These are phyloP conservation scores for Eimeria mitis DNA, from an alignment of 169 alveolate species.

Conservation along the genomic window DNA sequence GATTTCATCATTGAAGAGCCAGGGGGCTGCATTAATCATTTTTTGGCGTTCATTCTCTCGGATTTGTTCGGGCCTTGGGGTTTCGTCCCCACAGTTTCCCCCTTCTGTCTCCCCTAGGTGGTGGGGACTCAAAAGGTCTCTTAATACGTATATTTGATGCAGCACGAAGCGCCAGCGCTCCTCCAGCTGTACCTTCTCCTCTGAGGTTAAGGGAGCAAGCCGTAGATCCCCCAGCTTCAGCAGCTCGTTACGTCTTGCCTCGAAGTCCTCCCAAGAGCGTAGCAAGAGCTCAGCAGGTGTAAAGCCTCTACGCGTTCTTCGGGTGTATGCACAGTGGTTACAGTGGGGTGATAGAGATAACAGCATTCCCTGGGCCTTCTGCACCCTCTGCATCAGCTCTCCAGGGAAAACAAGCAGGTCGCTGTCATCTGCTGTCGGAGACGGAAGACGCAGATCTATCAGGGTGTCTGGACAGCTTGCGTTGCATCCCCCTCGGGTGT, in stretches of 20 bases:
- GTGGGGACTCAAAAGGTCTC: constrained; percentile 32
- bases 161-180: constrained; percentile 76
- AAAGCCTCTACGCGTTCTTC: constrained; percentile 68
- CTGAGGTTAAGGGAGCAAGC: constrained; percentile 51
- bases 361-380: constrained; percentile 37
- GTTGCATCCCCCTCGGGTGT: constrained; percentile 52
- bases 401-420: constrained; percentile 73
- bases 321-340: neutral
- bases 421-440: constrained; percentile 2
- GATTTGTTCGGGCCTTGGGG: constrained; percentile 42
- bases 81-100: neutral
- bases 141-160: constrained; percentile 48
- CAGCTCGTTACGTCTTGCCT: neutral
- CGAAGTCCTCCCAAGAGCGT: constrained; percentile 72
- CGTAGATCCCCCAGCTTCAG: constrained; percentile 62
- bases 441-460: constrained; percentile 69
- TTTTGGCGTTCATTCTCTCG: neutral
- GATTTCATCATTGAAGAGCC: constrained; percentile 45
- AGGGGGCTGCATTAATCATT: constrained; percentile 56
- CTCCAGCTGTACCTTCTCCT: constrained; percentile 58
- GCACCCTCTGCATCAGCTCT: constrained; percentile 65
- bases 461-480: neutral
- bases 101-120: neutral
- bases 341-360: constrained; percentile 41
- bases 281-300: constrained; percentile 76